A percentile compares a stretch with the other conserved stretches of the same genome.
Conservation (phyloP, 352 stramenopile genomes). For the Bremia lactucae region DNA sequence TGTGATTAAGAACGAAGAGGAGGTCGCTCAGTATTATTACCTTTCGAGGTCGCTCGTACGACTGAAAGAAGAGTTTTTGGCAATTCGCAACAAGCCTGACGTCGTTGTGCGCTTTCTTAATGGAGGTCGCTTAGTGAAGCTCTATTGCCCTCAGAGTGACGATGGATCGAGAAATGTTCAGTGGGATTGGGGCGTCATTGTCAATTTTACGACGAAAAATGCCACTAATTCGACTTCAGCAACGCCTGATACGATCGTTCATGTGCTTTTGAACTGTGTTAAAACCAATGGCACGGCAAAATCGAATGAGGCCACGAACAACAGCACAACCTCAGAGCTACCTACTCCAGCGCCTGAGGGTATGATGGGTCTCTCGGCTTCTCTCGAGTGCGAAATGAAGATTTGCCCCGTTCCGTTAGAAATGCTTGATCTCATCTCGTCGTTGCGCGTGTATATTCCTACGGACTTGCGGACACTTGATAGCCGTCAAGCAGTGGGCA, state of each 20-base stretch:
- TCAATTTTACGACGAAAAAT: conserved; percentile 80
- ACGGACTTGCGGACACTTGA: conserved; percentile 71
- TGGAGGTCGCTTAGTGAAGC: conserved; percentile 83
- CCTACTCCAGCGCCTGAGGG: conserved; percentile 44
- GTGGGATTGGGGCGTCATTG: conserved; percentile 81
- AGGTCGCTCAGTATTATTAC: conserved; percentile 85
- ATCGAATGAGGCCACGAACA: conserved; percentile 17
- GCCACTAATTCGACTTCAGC: conserved; percentile 52
- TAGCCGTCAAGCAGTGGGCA: conserved; percentile 62
- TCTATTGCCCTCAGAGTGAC: conserved; percentile 48
- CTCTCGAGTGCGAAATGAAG: conserved; percentile 63
- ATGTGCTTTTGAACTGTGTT: conserved; percentile 71
- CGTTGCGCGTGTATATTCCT: conserved; percentile 75
- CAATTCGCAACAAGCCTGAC: conserved; percentile 87
- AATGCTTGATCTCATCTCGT: conserved; percentile 69
- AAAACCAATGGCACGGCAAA: conserved; percentile 15
- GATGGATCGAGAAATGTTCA: conserved; percentile 32
- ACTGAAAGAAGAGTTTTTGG: conserved; percentile 87
- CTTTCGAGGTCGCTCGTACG: conserved; percentile 88
- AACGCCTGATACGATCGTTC: conserved; percentile 56
- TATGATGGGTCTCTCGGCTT: conserved; percentile 44
- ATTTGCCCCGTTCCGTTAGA: conserved; percentile 74
- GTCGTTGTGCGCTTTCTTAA: conserved; percentile 92
- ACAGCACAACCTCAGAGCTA: conserved; percentile 24
- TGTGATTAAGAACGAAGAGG: conserved; percentile 82